phyloP scores from a whole-genome alignment of 2,329 filamentous ascomycete species.

The Arthrobotrys iridis region DNA sequence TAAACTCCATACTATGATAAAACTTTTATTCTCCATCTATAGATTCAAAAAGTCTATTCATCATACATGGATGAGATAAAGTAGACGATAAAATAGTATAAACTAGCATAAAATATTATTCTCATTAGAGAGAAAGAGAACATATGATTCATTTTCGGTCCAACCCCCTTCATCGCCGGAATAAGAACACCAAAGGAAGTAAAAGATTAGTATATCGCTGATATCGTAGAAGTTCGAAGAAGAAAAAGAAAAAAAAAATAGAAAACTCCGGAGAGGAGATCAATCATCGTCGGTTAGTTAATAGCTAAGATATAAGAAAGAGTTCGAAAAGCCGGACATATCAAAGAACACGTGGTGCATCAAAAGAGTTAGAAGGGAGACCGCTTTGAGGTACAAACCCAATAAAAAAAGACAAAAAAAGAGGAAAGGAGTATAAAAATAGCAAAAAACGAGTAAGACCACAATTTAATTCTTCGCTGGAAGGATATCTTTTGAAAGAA shows the following conservation, averaged over 20 bases:
- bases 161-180: not conserved
- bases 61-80: no score
- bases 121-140: not conserved
- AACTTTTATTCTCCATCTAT: not conserved
- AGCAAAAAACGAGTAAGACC: not conserved
- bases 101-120: no score
- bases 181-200: not conserved
- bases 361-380: not conserved
- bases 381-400: conserved; percentile 5
- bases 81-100: no score
- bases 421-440: not conserved
- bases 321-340: not conserved
- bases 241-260: not conserved
- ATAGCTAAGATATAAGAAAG: not conserved
- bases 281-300: not conserved
- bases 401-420: not conserved
- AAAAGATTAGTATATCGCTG: conserved; percentile 28
- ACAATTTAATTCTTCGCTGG: conserved; percentile 36
- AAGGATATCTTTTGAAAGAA: conserved; percentile 24
- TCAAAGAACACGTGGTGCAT: conserved; percentile 5
- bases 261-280: conserved; percentile 12
- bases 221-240: conserved; percentile 26
- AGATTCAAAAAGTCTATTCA: no score
- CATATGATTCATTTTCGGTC: not conserved
- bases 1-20: no score